Conservation (phyloP, 495 filamentous ascomycete species). For the Penicillium cataractarum region DNA sequence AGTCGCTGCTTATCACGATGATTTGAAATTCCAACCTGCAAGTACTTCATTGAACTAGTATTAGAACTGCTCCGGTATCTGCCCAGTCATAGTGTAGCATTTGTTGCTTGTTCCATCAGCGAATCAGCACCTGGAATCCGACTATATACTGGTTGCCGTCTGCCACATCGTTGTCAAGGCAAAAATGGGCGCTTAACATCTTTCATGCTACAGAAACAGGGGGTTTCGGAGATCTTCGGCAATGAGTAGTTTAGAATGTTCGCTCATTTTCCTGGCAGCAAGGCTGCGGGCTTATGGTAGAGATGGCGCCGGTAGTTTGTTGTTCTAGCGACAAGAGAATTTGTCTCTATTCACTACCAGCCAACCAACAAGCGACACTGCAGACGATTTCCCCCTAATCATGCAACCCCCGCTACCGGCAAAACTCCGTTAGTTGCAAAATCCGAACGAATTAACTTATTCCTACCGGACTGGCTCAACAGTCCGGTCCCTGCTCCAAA, state of each 20-base stretch:
- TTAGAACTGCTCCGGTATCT: background rate
- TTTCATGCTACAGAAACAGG: background rate
- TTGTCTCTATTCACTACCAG: background rate
- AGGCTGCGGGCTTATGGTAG: background rate
- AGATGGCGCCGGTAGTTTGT: background rate
- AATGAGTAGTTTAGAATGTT: background rate
- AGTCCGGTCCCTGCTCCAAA: background rate
- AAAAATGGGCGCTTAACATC: background rate
- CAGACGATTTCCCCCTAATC: background rate
- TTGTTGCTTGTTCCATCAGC: background rate
- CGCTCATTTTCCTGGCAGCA: background rate
- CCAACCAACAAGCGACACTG: background rate
- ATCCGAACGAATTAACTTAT: background rate
- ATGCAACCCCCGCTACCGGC: too few relatives aligned
- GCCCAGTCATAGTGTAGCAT: background rate
- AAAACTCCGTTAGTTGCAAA: background rate
- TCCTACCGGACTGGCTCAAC: background rate
- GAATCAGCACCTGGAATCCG: background rate
- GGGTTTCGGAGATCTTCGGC: background rate
- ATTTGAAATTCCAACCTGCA: background rate
- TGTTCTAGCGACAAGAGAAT: background rate
- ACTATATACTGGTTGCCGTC: background rate
- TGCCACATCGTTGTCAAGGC: background rate
- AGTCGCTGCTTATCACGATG: background rate
- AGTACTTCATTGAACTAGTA: background rate